A percentile compares a stretch with the other conserved stretches of the same genome.
These are phyloP conservation scores for Fusarium subtropicale DNA, from an alignment of 2,329 filamentous ascomycete species.

Conservation along the genomic window DNA sequence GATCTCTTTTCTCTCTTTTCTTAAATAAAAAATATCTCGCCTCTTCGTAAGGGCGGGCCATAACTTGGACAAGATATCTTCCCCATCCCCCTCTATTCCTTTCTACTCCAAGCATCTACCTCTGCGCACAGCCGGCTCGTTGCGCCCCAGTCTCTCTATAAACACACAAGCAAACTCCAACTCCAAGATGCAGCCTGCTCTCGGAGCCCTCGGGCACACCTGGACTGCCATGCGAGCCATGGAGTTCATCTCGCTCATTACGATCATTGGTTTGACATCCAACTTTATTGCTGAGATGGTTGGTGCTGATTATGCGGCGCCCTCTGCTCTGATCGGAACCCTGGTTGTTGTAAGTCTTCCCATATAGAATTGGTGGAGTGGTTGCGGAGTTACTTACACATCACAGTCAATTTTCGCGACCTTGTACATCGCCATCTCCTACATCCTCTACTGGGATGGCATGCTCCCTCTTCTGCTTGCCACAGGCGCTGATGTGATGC, in stretches of 20 bases:
- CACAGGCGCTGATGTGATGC: constrained; percentile 71
- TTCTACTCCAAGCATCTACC: constrained; percentile 57
- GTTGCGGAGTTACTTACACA: constrained; percentile 3
- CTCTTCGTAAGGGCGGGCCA: constrained; percentile 41
- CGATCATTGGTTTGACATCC: constrained; percentile 82
- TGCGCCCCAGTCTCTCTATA: constrained; percentile 58
- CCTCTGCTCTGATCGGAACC: constrained; percentile 80
- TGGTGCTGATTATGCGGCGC: constrained; percentile 71
- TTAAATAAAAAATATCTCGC: constrained; percentile 26
- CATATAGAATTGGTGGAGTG: neutral
- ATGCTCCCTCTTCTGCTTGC: constrained; percentile 80
- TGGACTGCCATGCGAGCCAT: constrained; percentile 80
- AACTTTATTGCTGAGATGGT: constrained; percentile 87
- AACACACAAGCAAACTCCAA: constrained; percentile 50
- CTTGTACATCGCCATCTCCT: constrained; percentile 82
- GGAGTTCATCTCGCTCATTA: constrained; percentile 77
- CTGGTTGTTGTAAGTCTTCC: constrained; percentile 76
- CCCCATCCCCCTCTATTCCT: constrained; percentile 51
- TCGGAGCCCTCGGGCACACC: constrained; percentile 80
- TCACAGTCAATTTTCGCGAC: constrained; percentile 78
- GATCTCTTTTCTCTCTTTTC: constrained; percentile 16
- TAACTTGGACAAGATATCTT: constrained; percentile 50
- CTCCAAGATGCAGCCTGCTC: constrained; percentile 61
- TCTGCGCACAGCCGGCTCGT: constrained; percentile 55
- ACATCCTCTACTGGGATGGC: constrained; percentile 83